Evolutionary conservation across 176 grass and related monocot species (phyloP).

Genomic region (Oryza punctata): DNA sequence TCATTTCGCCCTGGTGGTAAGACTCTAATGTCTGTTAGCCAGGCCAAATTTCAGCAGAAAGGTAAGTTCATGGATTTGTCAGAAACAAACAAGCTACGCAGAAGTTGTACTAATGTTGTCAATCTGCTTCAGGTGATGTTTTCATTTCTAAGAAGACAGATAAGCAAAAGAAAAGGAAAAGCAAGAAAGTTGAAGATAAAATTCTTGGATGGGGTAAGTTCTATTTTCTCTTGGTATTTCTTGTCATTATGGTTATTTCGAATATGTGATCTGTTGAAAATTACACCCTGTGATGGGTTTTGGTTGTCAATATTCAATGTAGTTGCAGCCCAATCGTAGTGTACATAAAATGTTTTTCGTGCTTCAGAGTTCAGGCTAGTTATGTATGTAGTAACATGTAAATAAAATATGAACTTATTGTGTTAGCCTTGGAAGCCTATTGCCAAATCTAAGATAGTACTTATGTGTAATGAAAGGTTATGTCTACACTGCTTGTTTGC

Average conservation of each 20-base stretch:
- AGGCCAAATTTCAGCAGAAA: conserved; percentile 87
- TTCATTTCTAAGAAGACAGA: conserved; percentile 82
- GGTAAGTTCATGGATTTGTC: conserved; percentile 47
- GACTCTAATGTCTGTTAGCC: conserved; percentile 76
- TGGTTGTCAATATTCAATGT: neutral
- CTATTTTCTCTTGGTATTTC: neutral
- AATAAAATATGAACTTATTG: neutral
- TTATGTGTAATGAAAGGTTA: neutral
- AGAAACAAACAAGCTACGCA: conserved; percentile 26
- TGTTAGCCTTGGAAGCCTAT: neutral
- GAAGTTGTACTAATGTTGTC: conserved; percentile 17
- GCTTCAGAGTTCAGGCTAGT: conserved; percentile 31
- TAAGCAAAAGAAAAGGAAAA: conserved; percentile 93
- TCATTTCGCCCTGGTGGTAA: conserved; percentile 84
- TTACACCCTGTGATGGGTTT: neutral
- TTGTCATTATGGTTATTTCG: conserved; percentile 24
- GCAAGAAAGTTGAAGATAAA: conserved; percentile 84
- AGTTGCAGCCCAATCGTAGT: neutral
- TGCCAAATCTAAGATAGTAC: neutral
- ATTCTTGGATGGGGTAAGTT: conserved; percentile 97
- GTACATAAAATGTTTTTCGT: neutral
- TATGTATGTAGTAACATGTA: neutral
- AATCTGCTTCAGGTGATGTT: conserved; percentile 64
- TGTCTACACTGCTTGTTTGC: neutral
- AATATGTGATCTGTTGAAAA: conserved; percentile 15